A percentile compares a stretch with the other conserved stretches of the same genome.
Conservation (phyloP, 2,329 filamentous ascomycete genomes). For the Basipetospora chlamydospora region DNA sequence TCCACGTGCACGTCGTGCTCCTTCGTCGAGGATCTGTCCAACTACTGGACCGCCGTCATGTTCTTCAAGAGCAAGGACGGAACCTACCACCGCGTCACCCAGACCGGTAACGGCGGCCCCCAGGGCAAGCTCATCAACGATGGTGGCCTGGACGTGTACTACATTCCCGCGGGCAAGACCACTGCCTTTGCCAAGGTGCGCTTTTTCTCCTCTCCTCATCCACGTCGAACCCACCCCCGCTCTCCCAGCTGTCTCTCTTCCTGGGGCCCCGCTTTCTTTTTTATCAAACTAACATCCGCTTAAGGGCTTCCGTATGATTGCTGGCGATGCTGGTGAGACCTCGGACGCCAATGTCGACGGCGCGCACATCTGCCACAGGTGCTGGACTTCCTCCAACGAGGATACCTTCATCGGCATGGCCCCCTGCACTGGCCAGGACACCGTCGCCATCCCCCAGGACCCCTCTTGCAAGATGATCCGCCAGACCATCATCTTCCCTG, state of each 20-base stretch:
- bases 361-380: conserved; percentile 30
- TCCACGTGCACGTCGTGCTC: conserved; percentile 25
- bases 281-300: background rate
- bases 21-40: conserved; percentile 18
- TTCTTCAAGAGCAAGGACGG: conserved; percentile 18
- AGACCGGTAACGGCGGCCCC: conserved; percentile 24
- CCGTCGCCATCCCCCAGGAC: conserved; percentile 30
- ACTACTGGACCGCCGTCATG: conserved; percentile 21
- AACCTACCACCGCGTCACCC: conserved; percentile 18
- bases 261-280: background rate
- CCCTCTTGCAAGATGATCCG: conserved; percentile 36
- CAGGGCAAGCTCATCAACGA: conserved; percentile 28
- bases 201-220: background rate
- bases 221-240: background rate
- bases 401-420: conserved; percentile 31
- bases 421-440: conserved; percentile 33
- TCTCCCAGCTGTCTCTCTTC: background rate
- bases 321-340: conserved; percentile 26
- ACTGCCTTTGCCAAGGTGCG: conserved; percentile 25
- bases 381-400: conserved; percentile 31
- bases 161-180: conserved; percentile 24
- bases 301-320: conserved; percentile 30
- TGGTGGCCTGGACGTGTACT: conserved; percentile 28
- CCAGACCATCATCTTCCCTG: conserved; percentile 35
- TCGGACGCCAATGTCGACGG: conserved; percentile 21